Evolutionary conservation across 257 asterid genomes (phyloP), one percentile per base, ranked within the genome.

Genomic region (Euphrasia confusa): DNA sequence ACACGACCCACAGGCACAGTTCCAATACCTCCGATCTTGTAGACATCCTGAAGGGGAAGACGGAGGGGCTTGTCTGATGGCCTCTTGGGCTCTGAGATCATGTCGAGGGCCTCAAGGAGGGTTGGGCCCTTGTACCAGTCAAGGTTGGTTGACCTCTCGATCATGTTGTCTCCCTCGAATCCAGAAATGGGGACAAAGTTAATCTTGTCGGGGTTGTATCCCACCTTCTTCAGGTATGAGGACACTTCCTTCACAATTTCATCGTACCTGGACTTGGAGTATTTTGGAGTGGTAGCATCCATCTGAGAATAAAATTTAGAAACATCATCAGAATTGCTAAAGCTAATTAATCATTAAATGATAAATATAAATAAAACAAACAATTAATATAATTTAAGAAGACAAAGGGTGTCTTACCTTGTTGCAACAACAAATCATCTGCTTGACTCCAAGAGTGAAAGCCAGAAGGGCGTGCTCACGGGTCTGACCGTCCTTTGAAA

Each of bases 1-100:
- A 80, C 85, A 68, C 82, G 74, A n/a, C 88, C 84, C 0, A 79
- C 88, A 0, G 88, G 88, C 0, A 81, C 88, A 7, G 61, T 30
- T 72, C 95, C 95, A 79, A 87, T 87, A 27, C 95, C 95, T 21
- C 95, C 95, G 39, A 86, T 87, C 85, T 87, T 87, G 86, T 87
- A 87, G 1, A 87, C 93, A 5, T 87, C 95, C 83, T 87, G 95
- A 70, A 87, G 93, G 61, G 95, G 95, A 63, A 87, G 95, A 68
- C 95, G 85, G 13, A 86, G 80, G 72, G 86, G 86, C 75, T 81
- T 81, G 78, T 87, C 95, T 13, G 89, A 63, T 30, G 95, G 95
- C 75, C 95, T 84, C 86, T 84, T 87, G 67, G 95, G 95, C 75
- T 87, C 93, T 0, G 7, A 2, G 50, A 86, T 81, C 67, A 7